Conservation (phyloP, 257 asterid species). For the Phtheirospermum japonicum region DNA sequence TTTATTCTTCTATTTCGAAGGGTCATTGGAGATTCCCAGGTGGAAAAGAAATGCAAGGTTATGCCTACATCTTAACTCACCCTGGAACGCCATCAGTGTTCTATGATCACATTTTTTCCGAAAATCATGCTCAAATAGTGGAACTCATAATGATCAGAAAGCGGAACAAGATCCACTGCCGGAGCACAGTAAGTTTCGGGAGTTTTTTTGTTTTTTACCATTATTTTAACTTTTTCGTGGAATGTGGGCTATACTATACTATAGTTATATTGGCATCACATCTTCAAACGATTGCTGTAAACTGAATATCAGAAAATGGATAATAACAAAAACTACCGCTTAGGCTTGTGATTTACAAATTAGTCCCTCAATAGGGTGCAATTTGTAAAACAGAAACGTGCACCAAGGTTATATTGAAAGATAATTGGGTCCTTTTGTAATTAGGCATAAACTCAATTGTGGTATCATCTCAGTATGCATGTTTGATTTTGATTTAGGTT, state of each 20-base stretch:
- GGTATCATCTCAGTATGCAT: no score
- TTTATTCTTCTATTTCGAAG: slow-evolving; percentile 39
- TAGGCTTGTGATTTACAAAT: neutral
- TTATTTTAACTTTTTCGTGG: neutral
- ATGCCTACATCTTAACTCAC: slow-evolving; percentile 88
- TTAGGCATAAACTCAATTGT: no score
- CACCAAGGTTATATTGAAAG: no score
- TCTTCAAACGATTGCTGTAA: slow-evolving; percentile 8
- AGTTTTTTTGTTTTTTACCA: slow-evolving; percentile 5
- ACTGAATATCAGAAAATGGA: neutral
- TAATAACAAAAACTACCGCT: neutral
- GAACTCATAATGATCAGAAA: slow-evolving; percentile 64
- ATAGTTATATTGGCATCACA: slow-evolving; percentile 17
- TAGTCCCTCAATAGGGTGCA: neutral
- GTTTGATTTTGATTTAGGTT: slow-evolving; percentile 41
- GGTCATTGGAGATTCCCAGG: slow-evolving; percentile 99
- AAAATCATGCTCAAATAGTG: slow-evolving; percentile 46
- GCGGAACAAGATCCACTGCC: slow-evolving; percentile 75
- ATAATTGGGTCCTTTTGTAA: no score
- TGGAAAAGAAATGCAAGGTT: slow-evolving; percentile 98
- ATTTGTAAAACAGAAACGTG: no score
- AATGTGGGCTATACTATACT: slow-evolving; percentile 1
- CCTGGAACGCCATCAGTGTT: slow-evolving; percentile 94
- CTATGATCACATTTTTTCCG: slow-evolving; percentile 82
- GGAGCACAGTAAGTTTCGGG: slow-evolving; percentile 70